A percentile compares a stretch with the other conserved stretches of the same genome.
These are phyloP conservation scores for Theileria sp. DNA, from an alignment of 169 alveolate genomes.

Conservation along the genomic window DNA sequence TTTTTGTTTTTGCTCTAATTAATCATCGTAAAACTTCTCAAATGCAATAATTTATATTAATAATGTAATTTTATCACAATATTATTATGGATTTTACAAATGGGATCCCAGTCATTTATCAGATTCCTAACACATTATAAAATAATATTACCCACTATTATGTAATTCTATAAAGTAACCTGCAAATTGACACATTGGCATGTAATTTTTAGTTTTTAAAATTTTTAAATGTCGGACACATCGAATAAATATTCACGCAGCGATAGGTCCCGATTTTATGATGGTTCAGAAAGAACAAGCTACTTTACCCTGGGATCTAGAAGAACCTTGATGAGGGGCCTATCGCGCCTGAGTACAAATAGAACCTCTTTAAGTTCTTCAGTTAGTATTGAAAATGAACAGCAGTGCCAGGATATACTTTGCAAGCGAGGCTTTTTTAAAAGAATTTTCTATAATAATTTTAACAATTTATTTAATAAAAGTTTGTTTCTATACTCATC, in stretches of 20 bases:
- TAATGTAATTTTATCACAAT: not conserved
- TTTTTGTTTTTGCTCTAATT: not conserved
- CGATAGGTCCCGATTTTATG: not conserved
- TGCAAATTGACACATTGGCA: not conserved
- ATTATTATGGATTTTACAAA: not conserved
- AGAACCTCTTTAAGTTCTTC: not conserved
- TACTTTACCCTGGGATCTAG: constrained; percentile 19
- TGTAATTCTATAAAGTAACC: not conserved
- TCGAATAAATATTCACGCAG: not conserved
- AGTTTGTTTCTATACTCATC: not conserved
- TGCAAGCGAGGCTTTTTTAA: constrained; percentile 4
- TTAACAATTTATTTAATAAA: constrained; percentile 7
- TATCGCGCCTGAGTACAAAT: constrained; percentile 6
- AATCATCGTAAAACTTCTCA: not conserved
- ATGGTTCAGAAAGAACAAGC: not conserved
- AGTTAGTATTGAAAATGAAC: constrained; percentile 2
- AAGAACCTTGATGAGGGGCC: constrained; percentile 11
- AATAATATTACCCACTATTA: not conserved
- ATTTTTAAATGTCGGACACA: not conserved
- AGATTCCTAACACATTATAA: not conserved
- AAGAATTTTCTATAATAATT: not conserved
- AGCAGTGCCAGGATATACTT: constrained; percentile 7
- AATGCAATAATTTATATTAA: too few relatives aligned
- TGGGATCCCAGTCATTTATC: not conserved
- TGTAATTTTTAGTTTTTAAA: not conserved